Evolutionary conservation across 1,284 basidiomycete genomes (phyloP).

Genomic region (Cryptococcus wingfieldii): DNA sequence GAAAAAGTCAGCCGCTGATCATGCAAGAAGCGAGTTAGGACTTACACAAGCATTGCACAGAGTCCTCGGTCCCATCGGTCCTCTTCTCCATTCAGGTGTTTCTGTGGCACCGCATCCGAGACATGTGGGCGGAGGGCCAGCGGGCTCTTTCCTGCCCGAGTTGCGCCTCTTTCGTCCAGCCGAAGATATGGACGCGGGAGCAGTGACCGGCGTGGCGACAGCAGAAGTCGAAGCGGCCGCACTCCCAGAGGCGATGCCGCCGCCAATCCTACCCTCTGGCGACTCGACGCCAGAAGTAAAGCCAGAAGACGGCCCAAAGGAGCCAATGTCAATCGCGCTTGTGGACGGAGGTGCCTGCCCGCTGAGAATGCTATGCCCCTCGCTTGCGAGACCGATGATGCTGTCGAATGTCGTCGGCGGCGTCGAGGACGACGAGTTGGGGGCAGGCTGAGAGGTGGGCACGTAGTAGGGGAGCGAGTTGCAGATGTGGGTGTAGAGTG

Average conservation of each 20-base stretch:
- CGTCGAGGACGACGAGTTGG: background rate
- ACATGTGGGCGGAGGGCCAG: slow-evolving; percentile 28
- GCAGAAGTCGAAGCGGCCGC: too few relatives aligned
- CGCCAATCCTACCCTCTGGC: too few relatives aligned
- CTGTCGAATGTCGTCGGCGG: slow-evolving; percentile 19
- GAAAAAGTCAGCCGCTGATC: background rate
- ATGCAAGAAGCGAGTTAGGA: background rate
- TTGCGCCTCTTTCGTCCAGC: slow-evolving; percentile 4
- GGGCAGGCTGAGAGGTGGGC: slow-evolving; percentile 1
- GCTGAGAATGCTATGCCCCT: slow-evolving; percentile 21
- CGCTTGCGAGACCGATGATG: slow-evolving; percentile 27
- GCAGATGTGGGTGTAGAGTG: slow-evolving; percentile 10
- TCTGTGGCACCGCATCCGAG: slow-evolving; percentile 47
- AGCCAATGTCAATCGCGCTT: too few relatives aligned
- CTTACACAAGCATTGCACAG: slow-evolving; percentile 49
- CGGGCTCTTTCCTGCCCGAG: slow-evolving; percentile 5
- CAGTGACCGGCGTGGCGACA: too few relatives aligned
- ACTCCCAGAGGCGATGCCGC: too few relatives aligned
- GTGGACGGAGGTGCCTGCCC: slow-evolving; percentile 11
- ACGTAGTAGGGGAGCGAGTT: slow-evolving; percentile 8
- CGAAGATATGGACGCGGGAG: background rate
- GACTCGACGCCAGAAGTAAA: too few relatives aligned
- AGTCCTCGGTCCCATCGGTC: slow-evolving; percentile 47
- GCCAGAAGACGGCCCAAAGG: too few relatives aligned
- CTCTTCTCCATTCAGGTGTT: slow-evolving; percentile 49